Base-by-base conservation (phyloP, 2,329 filamentous ascomycete species). In the Taxawa tesnikishii region DNA sequence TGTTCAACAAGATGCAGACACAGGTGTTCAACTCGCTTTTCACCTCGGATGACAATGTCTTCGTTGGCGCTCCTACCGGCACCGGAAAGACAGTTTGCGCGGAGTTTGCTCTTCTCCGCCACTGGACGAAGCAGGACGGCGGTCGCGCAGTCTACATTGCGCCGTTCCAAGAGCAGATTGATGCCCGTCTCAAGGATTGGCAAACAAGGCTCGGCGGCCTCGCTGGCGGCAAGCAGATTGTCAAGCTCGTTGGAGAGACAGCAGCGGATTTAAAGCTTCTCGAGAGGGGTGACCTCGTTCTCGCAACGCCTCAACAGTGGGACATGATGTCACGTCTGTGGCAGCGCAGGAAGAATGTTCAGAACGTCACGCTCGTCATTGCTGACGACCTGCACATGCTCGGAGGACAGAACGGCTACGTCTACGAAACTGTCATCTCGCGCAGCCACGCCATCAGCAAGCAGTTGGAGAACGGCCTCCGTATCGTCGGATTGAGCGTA, bases 51-150 rank as follows among this genome's bases (percentile, higher is more conserved):
- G 84, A 96, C 46, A 96, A 92, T 48, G 85, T 94, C 14, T 84
- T 98, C 41, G 64, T 98, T 41, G 87, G 84, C 28, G 80, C 88
- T n/a, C 80, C 90, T 1, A 87, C 87, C 6, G 88, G 90, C 26
- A 94, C 84, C 51, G 90, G 90, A 37, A 98, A 98, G 68, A 96
- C 90, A 2, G 77, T 94, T 2, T 96, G 90, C 51, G 90, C 90
- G 2, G 90, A 98, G 54, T 90, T 98, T 58, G 81, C 90, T 5
- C 65, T 98, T 30, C 64, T 98, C 15, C 79, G 80, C 33, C 83
- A 94, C 55, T 98, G 90, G 87, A 69, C 75, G 2, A 75, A 77
- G 44, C 60, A 63, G 25, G 70, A 78, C 17, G 65, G 73, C 34
- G 83, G 83, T 1, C 79, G 84, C 38, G 85, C 87, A 14, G 83